Conservation (phyloP, 2,329 filamentous ascomycete species). For the Sporothrix sp. region DNA sequence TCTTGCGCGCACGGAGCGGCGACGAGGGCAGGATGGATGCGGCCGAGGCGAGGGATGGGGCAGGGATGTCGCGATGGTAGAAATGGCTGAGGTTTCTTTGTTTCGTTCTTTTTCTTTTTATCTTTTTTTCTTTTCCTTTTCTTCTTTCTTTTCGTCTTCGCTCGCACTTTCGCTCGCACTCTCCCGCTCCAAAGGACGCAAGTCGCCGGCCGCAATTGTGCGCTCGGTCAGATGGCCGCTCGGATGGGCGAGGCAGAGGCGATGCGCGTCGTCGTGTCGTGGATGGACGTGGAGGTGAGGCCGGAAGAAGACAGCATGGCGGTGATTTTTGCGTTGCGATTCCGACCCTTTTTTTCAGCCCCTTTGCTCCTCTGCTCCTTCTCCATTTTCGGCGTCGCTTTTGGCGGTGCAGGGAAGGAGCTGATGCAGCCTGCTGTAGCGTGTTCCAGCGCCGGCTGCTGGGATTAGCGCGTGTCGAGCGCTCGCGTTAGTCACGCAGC, state of each 20-base stretch:
- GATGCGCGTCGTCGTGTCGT: neutral
- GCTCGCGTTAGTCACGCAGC: neutral
- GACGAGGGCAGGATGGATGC: neutral
- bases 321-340: neutral
- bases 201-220: constrained; percentile 1
- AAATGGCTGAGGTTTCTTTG: neutral
- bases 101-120: neutral
- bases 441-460: no score
- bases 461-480: no score
- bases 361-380: neutral
- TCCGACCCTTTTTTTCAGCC: neutral
- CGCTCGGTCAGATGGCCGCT: neutral
- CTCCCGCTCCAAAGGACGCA: neutral
- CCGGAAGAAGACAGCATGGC: constrained; percentile 4
- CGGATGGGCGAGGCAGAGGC: neutral
- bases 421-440: neutral
- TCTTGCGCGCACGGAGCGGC: neutral
- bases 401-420: neutral
- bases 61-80: neutral
- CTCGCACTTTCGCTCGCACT: neutral
- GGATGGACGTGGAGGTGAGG: neutral
- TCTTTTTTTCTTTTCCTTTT: neutral
- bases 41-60: neutral
- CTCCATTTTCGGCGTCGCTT: neutral
- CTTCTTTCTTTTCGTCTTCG: neutral